Evolutionary conservation across 2,329 filamentous ascomycete genomes (phyloP).

Genomic region (Thyridium curvatum): DNA sequence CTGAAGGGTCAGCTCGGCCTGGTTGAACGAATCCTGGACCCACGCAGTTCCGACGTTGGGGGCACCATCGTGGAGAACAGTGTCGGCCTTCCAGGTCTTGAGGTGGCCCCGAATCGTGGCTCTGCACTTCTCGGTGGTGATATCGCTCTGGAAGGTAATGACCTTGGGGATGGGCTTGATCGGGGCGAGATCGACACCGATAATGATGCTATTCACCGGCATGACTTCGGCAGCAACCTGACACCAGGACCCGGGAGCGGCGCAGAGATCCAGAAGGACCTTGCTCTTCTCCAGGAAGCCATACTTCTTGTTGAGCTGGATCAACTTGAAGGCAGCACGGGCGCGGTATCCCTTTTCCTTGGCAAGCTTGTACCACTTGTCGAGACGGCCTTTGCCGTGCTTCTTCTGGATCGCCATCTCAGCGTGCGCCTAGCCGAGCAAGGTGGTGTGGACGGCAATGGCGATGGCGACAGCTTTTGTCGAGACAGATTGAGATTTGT

Average conservation of each 20-base stretch:
- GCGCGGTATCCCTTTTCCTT: slow-evolving; percentile 98
- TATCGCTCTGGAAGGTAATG: slow-evolving; percentile 95
- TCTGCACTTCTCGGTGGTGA: slow-evolving; percentile 93
- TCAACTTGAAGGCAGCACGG: slow-evolving; percentile 93
- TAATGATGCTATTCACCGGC: slow-evolving; percentile 82
- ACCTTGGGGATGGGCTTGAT: slow-evolving; percentile 94
- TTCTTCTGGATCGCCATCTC: slow-evolving; percentile 97
- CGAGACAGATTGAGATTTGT: too few species aligned
- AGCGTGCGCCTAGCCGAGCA: not conserved
- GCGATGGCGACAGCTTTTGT: too few species aligned
- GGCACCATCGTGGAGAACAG: slow-evolving; percentile 92
- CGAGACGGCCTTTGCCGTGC: slow-evolving; percentile 94
- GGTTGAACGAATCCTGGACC: slow-evolving; percentile 97
- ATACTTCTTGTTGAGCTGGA: slow-evolving; percentile 99
- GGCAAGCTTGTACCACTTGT: slow-evolving; percentile 98
- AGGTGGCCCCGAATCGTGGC: slow-evolving; percentile 83
- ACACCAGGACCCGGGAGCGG: slow-evolving; percentile 95
- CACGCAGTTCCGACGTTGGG: slow-evolving; percentile 97
- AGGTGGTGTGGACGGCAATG: too few species aligned
- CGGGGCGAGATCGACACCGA: slow-evolving; percentile 89
- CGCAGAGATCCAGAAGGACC: slow-evolving; percentile 94
- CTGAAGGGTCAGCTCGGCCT: slow-evolving; percentile 87
- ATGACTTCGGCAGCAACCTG: slow-evolving; percentile 95
- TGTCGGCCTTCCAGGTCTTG: slow-evolving; percentile 95
- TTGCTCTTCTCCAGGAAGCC: slow-evolving; percentile 95